A percentile compares a stretch with the other conserved stretches of the same genome.
Evolutionary conservation across 768 basidiomycete species (phyloP).

Genomic region (Leccinum broughii): DNA sequence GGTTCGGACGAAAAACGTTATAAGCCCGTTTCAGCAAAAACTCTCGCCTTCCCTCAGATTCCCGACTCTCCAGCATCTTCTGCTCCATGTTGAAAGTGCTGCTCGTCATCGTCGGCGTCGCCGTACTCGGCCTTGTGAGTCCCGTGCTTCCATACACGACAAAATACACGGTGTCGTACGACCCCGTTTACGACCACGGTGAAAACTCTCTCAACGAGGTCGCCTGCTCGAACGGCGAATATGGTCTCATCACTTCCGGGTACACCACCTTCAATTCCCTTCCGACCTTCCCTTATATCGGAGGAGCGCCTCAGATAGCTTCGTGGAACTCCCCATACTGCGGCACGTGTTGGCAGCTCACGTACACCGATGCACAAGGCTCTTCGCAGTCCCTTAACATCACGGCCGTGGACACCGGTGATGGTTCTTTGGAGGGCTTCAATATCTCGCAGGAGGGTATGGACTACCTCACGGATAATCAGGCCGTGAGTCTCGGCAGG

Average conservation of each 20-base stretch:
- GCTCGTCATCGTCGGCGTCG: background rate
- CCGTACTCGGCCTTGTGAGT: constrained; percentile 10
- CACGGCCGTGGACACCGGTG: constrained; percentile 52
- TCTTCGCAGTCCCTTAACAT: constrained; percentile 43
- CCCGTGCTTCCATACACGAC: constrained; percentile 2
- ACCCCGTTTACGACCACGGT: constrained; percentile 50
- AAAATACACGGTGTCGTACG: constrained; percentile 39
- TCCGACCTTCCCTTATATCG: constrained; percentile 61
- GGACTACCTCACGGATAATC: constrained; percentile 35
- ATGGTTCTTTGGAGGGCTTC: constrained; percentile 31
- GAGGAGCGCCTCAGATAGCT: constrained; percentile 50
- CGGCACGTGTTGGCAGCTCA: constrained; percentile 61
- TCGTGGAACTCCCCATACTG: constrained; percentile 55
- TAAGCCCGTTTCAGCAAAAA: background rate
- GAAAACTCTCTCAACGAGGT: constrained; percentile 41
- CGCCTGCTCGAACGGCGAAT: constrained; percentile 51
- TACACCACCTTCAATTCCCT: constrained; percentile 52
- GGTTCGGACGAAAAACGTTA: background rate
- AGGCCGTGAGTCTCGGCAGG: constrained; percentile 30
- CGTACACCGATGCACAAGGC: constrained; percentile 38
- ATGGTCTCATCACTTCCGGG: constrained; percentile 47
- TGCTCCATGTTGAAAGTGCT: constrained; percentile 12
- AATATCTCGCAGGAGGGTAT: constrained; percentile 38
- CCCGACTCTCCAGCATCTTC: background rate
- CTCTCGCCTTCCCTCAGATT: background rate